Evolutionary conservation across 2,329 filamentous ascomycete species (phyloP).

Genomic region (Colletotrichum cuscutae): DNA sequence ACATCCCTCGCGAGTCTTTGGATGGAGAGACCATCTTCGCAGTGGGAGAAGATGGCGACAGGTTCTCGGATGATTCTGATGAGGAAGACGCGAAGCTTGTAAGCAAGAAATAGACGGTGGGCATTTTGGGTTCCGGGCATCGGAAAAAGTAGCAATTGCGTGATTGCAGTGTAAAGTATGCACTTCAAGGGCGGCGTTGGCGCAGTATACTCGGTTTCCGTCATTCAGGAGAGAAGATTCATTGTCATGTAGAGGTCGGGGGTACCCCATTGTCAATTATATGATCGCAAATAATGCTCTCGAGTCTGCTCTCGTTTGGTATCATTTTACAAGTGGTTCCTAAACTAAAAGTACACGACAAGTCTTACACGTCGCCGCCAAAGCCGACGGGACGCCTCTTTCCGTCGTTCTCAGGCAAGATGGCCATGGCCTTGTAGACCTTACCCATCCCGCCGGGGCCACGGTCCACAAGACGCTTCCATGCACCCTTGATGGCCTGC

Average conservation of each 20-base stretch:
- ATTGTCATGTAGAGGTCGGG: conserved; percentile 12
- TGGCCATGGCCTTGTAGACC: conserved; percentile 92
- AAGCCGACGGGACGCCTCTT: conserved; percentile 88
- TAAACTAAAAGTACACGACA: background rate
- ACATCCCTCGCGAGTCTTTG: conserved; percentile 63
- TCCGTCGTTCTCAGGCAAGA: conserved; percentile 83
- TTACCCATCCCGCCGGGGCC: conserved; percentile 91
- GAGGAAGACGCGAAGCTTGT: conserved; percentile 70
- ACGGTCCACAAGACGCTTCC: conserved; percentile 85
- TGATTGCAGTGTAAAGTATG: conserved; percentile 33
- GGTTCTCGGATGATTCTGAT: conserved; percentile 80
- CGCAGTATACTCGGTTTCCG: conserved; percentile 6
- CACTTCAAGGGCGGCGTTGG: conserved; percentile 17
- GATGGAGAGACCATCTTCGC: conserved; percentile 98
- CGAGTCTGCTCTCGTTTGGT: background rate
- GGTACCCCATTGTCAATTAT: background rate
- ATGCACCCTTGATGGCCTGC: conserved; percentile 75
- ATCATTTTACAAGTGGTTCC: background rate
- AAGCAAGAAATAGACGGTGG: conserved; percentile 49
- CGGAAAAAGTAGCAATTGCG: conserved; percentile 11
- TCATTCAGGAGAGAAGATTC: background rate
- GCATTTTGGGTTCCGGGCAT: background rate
- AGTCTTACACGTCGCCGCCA: conserved; percentile 72
- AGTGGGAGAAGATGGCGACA: conserved; percentile 85
- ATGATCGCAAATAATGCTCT: background rate